These are phyloP conservation scores for Castanopsis chinensis DNA, from an alignment of 306 rosid species.

Conservation along the genomic window DNA sequence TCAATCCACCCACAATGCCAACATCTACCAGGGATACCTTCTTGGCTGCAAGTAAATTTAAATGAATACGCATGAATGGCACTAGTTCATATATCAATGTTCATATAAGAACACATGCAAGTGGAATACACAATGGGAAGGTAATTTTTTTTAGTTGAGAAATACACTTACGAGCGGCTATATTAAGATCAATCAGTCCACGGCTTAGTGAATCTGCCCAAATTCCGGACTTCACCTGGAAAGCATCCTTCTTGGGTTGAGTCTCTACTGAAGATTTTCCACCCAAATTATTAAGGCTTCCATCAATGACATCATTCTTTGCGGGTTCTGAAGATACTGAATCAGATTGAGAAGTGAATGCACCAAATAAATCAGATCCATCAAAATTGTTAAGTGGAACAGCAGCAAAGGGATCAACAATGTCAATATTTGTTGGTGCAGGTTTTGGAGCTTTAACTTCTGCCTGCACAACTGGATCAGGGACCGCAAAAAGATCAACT, in stretches of 20 bases:
- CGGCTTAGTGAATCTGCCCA: slow-evolving; percentile 99
- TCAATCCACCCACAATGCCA: slow-evolving; percentile 82
- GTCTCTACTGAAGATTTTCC: slow-evolving; percentile 42
- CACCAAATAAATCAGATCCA: slow-evolving; percentile 75
- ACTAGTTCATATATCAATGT: neutral
- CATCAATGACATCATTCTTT: slow-evolving; percentile 38
- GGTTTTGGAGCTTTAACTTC: slow-evolving; percentile 50
- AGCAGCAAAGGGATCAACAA: slow-evolving; percentile 82
- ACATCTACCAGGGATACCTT: slow-evolving; percentile 72
- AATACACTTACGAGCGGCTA: slow-evolving; percentile 82
- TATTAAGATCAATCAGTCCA: slow-evolving; percentile 95
- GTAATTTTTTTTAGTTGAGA: slow-evolving; percentile 10
- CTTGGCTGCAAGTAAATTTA: slow-evolving; percentile 64
- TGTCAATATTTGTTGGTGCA: slow-evolving; percentile 38
- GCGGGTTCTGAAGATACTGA: slow-evolving; percentile 58
- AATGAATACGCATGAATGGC: too few relatives aligned
- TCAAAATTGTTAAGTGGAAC: slow-evolving; percentile 83
- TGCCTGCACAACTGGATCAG: slow-evolving; percentile 62
- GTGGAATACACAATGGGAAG: slow-evolving; percentile 4
- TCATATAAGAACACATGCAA: neutral
- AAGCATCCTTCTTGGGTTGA: slow-evolving; percentile 57
- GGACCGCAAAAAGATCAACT: slow-evolving; percentile 66
- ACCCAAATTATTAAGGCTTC: slow-evolving; percentile 31
- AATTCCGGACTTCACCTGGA: slow-evolving; percentile 89
- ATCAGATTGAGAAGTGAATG: slow-evolving; percentile 64